A percentile compares a stretch with the other conserved stretches of the same genome.
Evolutionary conservation across 495 filamentous ascomycete species (phyloP).

Genomic region (Penicilliopsis zonata): DNA sequence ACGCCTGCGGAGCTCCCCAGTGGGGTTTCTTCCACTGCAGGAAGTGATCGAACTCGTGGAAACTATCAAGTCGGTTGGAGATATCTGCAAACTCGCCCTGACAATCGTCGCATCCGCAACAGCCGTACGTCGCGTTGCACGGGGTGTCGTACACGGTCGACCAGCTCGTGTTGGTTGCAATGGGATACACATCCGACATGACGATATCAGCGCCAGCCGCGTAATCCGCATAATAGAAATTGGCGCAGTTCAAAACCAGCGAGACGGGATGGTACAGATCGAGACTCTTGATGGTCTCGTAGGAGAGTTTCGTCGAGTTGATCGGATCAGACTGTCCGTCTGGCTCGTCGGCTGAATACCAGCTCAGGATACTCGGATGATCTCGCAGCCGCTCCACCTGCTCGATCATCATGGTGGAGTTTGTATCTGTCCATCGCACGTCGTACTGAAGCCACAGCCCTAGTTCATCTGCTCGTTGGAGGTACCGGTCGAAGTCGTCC

Average conservation of each 20-base stretch:
- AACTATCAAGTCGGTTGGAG: slow-evolving; percentile 38
- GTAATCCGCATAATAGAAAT: slow-evolving; percentile 58
- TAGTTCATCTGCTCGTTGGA: slow-evolving; percentile 41
- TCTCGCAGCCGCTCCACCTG: slow-evolving; percentile 40
- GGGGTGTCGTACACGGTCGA: slow-evolving; percentile 30
- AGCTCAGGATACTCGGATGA: slow-evolving; percentile 45
- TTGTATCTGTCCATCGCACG: slow-evolving; percentile 49
- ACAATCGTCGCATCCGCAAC: slow-evolving; percentile 66
- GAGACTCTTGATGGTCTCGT: slow-evolving; percentile 36
- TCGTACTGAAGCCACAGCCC: slow-evolving; percentile 56
- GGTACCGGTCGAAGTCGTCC: slow-evolving; percentile 31
- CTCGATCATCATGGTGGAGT: slow-evolving; percentile 35
- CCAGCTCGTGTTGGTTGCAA: slow-evolving; percentile 42
- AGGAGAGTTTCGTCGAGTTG: slow-evolving; percentile 23
- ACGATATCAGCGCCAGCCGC: slow-evolving; percentile 49
- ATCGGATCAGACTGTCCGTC: slow-evolving; percentile 54
- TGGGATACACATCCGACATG: slow-evolving; percentile 55
- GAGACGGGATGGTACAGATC: slow-evolving; percentile 63
- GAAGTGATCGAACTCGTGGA: slow-evolving; percentile 24
- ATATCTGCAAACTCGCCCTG: slow-evolving; percentile 43
- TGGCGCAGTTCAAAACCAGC: slow-evolving; percentile 55
- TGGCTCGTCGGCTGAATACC: slow-evolving; percentile 60
- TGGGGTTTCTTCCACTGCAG: slow-evolving; percentile 37
- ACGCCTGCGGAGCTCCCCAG: slow-evolving; percentile 52
- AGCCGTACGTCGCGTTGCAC: slow-evolving; percentile 56